phyloP scores from a whole-genome alignment of 2,329 filamentous ascomycete genomes.

The Parastagonospora nodorum region DNA sequence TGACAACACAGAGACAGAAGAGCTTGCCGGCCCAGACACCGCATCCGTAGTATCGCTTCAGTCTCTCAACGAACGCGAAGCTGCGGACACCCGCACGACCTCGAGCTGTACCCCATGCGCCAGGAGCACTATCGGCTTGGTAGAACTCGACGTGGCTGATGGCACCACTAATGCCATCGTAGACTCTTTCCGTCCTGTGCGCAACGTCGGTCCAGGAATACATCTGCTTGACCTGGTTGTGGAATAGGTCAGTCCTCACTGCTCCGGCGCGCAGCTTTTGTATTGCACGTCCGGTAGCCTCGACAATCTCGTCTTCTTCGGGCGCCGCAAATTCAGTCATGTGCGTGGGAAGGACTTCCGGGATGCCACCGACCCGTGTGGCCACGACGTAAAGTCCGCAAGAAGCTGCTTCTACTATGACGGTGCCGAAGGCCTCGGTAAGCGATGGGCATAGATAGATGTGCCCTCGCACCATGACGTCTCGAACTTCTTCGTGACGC shows the following conservation, averaged over 20 bases:
- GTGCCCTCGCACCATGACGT: constrained; percentile 96
- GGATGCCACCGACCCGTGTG: constrained; percentile 94
- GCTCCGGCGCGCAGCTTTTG: constrained; percentile 81
- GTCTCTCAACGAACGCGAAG: constrained; percentile 88
- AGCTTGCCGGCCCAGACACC: constrained; percentile 98
- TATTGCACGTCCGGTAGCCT: constrained; percentile 88
- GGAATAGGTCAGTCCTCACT: constrained; percentile 90
- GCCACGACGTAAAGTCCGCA: constrained; percentile 97
- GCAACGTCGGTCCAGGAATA: constrained; percentile 98
- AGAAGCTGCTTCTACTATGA: constrained; percentile 94
- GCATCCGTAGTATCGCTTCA: constrained; percentile 97
- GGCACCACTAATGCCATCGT: constrained; percentile 88
- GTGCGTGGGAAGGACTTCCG: constrained; percentile 90
- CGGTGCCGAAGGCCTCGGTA: constrained; percentile 96
- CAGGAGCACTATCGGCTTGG: constrained; percentile 73
- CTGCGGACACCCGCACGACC: constrained; percentile 74
- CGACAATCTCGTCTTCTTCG: constrained; percentile 92
- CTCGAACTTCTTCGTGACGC: constrained; percentile 92
- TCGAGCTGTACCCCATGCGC: constrained; percentile 69
- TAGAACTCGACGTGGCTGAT: constrained; percentile 88
- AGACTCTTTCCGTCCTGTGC: constrained; percentile 89
- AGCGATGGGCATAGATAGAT: constrained; percentile 95
- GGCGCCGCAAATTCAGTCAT: constrained; percentile 98
- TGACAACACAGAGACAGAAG: constrained; percentile 90
- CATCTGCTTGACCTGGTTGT: constrained; percentile 97